Conservation (phyloP, 768 basidiomycete species). For the Panaeolus cyanescens region DNA sequence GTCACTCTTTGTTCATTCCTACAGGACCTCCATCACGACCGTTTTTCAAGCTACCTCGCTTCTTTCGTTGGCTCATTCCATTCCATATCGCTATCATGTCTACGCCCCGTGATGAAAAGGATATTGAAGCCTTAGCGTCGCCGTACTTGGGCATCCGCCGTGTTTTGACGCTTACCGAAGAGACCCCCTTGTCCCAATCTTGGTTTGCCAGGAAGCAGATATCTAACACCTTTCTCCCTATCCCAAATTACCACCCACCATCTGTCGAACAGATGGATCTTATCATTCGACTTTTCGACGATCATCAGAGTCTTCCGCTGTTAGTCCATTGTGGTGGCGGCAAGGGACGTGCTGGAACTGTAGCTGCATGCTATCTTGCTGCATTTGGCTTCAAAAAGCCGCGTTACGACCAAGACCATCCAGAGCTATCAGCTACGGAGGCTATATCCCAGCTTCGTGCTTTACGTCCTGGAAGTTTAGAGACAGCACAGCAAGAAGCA, state of each 20-base stretch:
- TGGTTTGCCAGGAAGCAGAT: constrained; percentile 52
- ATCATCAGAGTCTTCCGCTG: constrained; percentile 46
- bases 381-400: constrained; percentile 55
- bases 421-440: constrained; percentile 47
- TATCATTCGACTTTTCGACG: constrained; percentile 46
- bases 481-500: constrained; percentile 55
- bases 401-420: constrained; percentile 41
- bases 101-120: constrained; percentile 50
- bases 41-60: constrained; percentile 50
- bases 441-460: constrained; percentile 49
- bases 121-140: constrained; percentile 49
- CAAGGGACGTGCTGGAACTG: constrained; percentile 63
- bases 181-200: constrained; percentile 44
- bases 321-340: constrained; percentile 66
- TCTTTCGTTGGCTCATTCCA: constrained; percentile 66
- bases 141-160: constrained; percentile 54
- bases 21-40: background rate
- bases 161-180: constrained; percentile 60
- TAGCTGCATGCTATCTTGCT: constrained; percentile 60
- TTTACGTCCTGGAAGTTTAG: constrained; percentile 58
- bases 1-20: constrained; percentile 43
- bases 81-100: constrained; percentile 63
- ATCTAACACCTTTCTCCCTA: constrained; percentile 55
- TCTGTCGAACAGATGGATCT: constrained; percentile 64
- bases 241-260: constrained; percentile 55